Percentiles rank a stretch among this genome's conserved stretches.
phyloP scores from a whole-genome alignment of 2,329 filamentous ascomycete species.

The Cordyceps tenuipes region DNA sequence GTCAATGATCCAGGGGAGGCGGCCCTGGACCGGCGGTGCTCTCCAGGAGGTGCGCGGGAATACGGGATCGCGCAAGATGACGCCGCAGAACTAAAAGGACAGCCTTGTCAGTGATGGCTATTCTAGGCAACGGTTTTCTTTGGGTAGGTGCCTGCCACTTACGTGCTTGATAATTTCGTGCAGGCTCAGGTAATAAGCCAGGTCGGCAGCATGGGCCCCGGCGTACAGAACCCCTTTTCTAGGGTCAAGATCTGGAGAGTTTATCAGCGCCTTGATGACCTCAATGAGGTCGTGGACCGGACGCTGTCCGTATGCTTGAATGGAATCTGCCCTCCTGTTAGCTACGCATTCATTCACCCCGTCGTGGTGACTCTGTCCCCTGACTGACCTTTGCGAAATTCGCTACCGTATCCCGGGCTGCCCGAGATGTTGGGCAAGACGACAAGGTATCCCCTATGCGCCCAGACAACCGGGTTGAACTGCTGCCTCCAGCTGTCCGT shows the following conservation, averaged over 20 bases:
- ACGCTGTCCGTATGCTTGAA: slow-evolving; percentile 42
- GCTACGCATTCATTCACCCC: slow-evolving; percentile 13
- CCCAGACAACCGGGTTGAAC: slow-evolving; percentile 48
- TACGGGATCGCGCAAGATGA: slow-evolving; percentile 42
- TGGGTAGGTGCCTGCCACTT: background rate
- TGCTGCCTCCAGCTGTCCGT: slow-evolving; percentile 42
- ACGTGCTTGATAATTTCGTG: slow-evolving; percentile 41
- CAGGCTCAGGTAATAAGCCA: slow-evolving; percentile 52
- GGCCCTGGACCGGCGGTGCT: slow-evolving; percentile 19
- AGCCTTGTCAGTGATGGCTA: background rate
- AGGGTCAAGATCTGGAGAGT: slow-evolving; percentile 45
- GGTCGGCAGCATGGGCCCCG: slow-evolving; percentile 49
- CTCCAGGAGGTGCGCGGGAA: slow-evolving; percentile 25
- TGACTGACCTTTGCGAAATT: slow-evolving; percentile 24
- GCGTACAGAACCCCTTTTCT: slow-evolving; percentile 44
- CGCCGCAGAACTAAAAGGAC: slow-evolving; percentile 16
- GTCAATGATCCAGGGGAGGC: too few species aligned
- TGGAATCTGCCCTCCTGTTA: slow-evolving; percentile 34
- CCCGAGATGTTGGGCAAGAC: slow-evolving; percentile 52
- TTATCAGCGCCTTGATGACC: slow-evolving; percentile 42
- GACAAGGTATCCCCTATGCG: slow-evolving; percentile 53
- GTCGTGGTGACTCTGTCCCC: background rate
- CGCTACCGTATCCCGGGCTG: slow-evolving; percentile 45
- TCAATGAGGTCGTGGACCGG: slow-evolving; percentile 48
- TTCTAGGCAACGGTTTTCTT: background rate